Conservation (phyloP, 2,329 filamentous ascomycete species). For the Alternaria gansuensis region DNA sequence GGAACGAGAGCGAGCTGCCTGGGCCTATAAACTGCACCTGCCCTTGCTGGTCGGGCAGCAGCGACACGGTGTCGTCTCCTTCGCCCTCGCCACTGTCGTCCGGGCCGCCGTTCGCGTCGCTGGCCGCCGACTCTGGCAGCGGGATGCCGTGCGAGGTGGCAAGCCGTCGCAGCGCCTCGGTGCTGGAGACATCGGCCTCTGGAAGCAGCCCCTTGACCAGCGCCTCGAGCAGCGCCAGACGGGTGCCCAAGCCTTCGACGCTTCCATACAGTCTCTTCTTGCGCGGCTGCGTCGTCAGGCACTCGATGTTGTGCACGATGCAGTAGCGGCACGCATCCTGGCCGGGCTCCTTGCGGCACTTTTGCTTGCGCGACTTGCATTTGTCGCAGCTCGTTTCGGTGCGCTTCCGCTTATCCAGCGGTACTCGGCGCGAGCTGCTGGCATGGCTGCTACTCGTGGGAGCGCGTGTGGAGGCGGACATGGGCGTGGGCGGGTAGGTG, state of each 20-base stretch:
- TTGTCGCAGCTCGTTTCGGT: conserved; percentile 59
- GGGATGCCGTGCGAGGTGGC: conserved; percentile 53
- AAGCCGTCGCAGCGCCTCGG: conserved; percentile 55
- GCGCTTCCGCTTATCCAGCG: conserved; percentile 56
- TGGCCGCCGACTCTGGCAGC: conserved; percentile 43
- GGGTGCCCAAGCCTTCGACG: conserved; percentile 54
- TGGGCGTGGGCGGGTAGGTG: conserved; percentile 17
- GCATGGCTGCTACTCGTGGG: conserved; percentile 18
- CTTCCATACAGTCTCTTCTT: conserved; percentile 58
- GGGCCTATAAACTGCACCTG: conserved; percentile 58
- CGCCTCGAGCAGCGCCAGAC: conserved; percentile 55
- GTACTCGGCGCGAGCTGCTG: conserved; percentile 50
- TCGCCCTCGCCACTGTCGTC: conserved; percentile 34
- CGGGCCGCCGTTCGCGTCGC: conserved; percentile 28
- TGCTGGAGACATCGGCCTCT: conserved; percentile 55
- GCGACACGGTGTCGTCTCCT: conserved; percentile 49
- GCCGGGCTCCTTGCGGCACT: conserved; percentile 54
- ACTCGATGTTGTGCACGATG: conserved; percentile 53
- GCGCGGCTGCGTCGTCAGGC: conserved; percentile 56
- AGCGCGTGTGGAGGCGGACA: conserved; percentile 19
- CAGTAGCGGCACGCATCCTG: conserved; percentile 57
- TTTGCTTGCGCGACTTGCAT: conserved; percentile 59
- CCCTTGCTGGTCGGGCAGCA: conserved; percentile 56
- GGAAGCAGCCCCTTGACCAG: conserved; percentile 57
- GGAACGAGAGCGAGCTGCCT: conserved; percentile 55